phyloP scores from a whole-genome alignment of 768 basidiomycete species.

The Podaxis sp. region DNA sequence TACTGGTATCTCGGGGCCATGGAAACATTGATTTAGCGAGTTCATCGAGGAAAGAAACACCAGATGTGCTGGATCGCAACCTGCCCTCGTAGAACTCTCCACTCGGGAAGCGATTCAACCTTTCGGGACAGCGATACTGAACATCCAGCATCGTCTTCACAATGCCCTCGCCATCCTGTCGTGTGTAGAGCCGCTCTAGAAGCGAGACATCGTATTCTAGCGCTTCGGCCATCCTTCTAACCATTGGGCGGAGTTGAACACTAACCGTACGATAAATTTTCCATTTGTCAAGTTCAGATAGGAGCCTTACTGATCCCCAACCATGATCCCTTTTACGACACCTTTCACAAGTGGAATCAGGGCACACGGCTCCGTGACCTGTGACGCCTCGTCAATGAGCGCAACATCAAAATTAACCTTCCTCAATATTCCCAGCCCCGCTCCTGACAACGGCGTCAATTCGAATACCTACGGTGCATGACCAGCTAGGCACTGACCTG shows the following conservation, averaged over 20 bases:
- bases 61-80: constrained; percentile 44
- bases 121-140: constrained; percentile 63
- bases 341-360: constrained; percentile 70
- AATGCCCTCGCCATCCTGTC: constrained; percentile 31
- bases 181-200: constrained; percentile 56
- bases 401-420: constrained; percentile 58
- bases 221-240: constrained; percentile 54
- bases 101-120: constrained; percentile 61
- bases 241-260: constrained; percentile 67
- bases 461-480: background rate
- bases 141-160: constrained; percentile 65
- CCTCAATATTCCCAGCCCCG: constrained; percentile 56
- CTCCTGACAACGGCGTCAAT: constrained; percentile 27
- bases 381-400: constrained; percentile 69
- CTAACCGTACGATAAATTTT: constrained; percentile 28
- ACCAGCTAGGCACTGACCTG: constrained; percentile 32
- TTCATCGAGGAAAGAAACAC: constrained; percentile 33
- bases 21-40: constrained; percentile 46
- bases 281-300: background rate
- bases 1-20: constrained; percentile 45
- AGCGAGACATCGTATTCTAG: constrained; percentile 61
- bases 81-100: constrained; percentile 58
- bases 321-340: constrained; percentile 52
- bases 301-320: constrained; percentile 64
- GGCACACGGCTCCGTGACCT: constrained; percentile 64